Evolutionary conservation across 83 land plant species (phyloP).

Genomic region (Picea abies): DNA sequence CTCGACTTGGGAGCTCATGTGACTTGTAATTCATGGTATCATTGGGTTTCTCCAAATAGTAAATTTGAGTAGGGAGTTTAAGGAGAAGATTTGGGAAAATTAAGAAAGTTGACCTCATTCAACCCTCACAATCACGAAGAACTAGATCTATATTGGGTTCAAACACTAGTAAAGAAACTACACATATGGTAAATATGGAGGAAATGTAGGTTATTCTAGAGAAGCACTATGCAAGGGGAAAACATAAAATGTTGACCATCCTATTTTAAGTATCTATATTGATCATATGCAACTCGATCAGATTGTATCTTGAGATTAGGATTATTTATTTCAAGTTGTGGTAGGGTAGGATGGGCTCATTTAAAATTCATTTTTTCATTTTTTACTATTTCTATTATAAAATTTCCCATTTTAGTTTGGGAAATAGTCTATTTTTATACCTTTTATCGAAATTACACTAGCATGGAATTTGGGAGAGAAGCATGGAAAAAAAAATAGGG

Average conservation of each 20-base stretch:
- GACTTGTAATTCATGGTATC: constrained; percentile 31
- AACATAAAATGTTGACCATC: constrained; percentile 10
- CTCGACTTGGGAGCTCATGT: constrained; percentile 24
- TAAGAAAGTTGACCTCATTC: constrained; percentile 52
- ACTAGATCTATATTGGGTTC: constrained; percentile 77
- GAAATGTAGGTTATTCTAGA: constrained; percentile 1
- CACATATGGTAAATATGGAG: constrained; percentile 43
- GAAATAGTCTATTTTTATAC: too few species aligned
- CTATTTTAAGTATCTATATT: too few species aligned
- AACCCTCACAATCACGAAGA: constrained; percentile 44
- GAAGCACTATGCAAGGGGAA: constrained; percentile 3
- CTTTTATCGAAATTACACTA: too few species aligned
- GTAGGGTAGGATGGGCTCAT: too few species aligned
- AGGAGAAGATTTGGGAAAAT: constrained; percentile 42
- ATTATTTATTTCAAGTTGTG: too few species aligned
- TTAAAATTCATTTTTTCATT: too few species aligned
- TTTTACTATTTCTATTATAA: too few species aligned
- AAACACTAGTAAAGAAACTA: constrained; percentile 64
- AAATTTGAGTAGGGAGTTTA: constrained; percentile 65
- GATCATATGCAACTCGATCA: too few species aligned
- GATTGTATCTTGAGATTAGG: too few species aligned
- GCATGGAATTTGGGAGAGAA: too few species aligned
- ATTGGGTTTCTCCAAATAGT: constrained; percentile 73
- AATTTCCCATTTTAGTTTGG: too few species aligned
- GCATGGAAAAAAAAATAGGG: too few species aligned